Percentiles rank a stretch among this genome's conserved stretches.
Conservation (phyloP, 1,284 basidiomycete species). For the Cutaneotrichosporon sp. region DNA sequence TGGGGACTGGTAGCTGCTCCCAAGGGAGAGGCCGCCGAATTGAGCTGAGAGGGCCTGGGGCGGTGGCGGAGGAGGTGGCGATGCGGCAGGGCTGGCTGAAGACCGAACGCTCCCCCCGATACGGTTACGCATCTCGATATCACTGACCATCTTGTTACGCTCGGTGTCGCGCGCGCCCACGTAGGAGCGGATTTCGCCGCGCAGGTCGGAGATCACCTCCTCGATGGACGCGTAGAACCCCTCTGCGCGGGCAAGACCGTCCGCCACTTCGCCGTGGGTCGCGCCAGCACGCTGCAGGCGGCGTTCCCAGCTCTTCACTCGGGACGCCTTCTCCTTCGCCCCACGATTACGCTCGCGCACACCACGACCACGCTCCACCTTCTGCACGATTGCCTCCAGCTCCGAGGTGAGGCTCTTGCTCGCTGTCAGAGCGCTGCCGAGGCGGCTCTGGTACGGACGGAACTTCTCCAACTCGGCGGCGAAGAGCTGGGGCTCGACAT, state of each 20-base stretch:
- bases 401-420: constrained; percentile 73
- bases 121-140: constrained; percentile 63
- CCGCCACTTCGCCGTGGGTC: constrained; percentile 78
- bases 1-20: constrained; percentile 7
- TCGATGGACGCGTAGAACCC: constrained; percentile 85
- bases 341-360: constrained; percentile 75
- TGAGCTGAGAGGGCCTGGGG: constrained; percentile 36
- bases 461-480: constrained; percentile 94
- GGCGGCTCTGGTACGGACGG: constrained; percentile 79
- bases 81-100: constrained; percentile 16
- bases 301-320: constrained; percentile 69
- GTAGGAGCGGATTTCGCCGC: constrained; percentile 64
- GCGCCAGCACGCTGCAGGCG: constrained; percentile 74
- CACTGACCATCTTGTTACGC: constrained; percentile 65
- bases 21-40: constrained; percentile 32
- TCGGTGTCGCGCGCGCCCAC: constrained; percentile 67
- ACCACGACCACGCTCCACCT: constrained; percentile 69
- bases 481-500: constrained; percentile 83
- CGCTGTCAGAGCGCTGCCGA: constrained; percentile 71
- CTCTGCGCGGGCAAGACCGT: constrained; percentile 80
- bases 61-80: constrained; percentile 11
- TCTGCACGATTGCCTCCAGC: constrained; percentile 66
- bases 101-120: constrained; percentile 18
- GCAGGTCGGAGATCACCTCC: constrained; percentile 64
- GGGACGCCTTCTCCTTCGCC: constrained; percentile 64